Conservation (phyloP, 2,329 filamentous ascomycete genomes). For the Fonsecaea nubica region DNA sequence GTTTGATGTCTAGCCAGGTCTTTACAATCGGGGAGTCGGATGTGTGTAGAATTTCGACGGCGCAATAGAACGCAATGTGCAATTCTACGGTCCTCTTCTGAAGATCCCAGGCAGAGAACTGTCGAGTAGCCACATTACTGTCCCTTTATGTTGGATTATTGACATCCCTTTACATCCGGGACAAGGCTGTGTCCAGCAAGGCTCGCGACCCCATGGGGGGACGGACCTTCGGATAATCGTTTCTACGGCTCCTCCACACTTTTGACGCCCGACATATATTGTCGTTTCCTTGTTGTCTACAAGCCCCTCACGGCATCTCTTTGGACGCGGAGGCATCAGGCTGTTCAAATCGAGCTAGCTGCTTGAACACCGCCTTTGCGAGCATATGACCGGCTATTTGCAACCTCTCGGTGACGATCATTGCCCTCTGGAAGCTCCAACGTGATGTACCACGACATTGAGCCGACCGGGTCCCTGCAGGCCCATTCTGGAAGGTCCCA, state of each 20-base stretch:
- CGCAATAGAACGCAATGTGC: too few relatives aligned
- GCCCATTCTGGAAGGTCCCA: slow-evolving; percentile 10
- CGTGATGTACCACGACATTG: background rate
- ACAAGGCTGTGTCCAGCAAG: background rate
- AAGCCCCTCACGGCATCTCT: background rate
- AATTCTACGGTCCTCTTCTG: too few relatives aligned
- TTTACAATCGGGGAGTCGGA: background rate
- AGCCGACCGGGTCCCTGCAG: background rate
- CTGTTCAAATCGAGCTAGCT: background rate
- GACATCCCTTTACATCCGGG: background rate
- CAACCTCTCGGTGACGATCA: slow-evolving; percentile 9
- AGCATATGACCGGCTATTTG: slow-evolving; percentile 12
- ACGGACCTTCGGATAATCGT: background rate
- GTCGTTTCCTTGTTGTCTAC: background rate
- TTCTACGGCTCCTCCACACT: background rate
- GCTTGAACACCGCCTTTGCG: background rate
- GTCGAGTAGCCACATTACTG: background rate
- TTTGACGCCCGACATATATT: background rate
- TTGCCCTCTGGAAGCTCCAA: slow-evolving; percentile 8
- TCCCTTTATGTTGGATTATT: background rate
- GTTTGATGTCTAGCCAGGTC: background rate
- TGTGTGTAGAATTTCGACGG: background rate
- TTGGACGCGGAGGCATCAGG: background rate
- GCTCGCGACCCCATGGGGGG: background rate
- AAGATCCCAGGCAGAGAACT: background rate